Evolutionary conservation across 371 early-diverging fungal species (phyloP), one percentile per base, ranked within the genome.

Genomic region (Nematocida sp.): DNA sequence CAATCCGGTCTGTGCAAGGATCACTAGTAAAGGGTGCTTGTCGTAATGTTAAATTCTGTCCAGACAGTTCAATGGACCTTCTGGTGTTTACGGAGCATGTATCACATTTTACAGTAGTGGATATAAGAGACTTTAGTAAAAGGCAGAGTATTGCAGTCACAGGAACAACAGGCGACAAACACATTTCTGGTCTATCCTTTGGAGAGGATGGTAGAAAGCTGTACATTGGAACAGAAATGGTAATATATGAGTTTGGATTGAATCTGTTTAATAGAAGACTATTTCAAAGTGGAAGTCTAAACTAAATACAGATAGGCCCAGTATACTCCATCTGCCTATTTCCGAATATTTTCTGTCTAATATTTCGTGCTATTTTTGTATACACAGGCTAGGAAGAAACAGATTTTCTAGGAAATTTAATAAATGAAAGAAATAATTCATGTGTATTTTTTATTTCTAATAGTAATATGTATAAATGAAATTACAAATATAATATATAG

Each of bases 21-120:
- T 73, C 74, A 23, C 54, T 72, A n/a, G 80, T 75, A 3, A 82
- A 76, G 57, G 87, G 87, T 7, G 87, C 87, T 1, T 69, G 82
- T 20, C 46, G 87, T 58, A 86, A 84, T 66, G 85, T 86, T 27
- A 76, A 82, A 66, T 86, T 86, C 72, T 80, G 80, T 33, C 78
- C 66, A n/a, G 82, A 84, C 50, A 72, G 57, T 3, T 84, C 85
- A 3, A 57, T 86, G 60, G 87, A 85, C 50, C 47, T 86, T 13
- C 52, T 86, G 9, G 74, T 82, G 52, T 86, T 85, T 72, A 86
- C 87, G 7, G 87, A 86, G 75, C 87, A 86, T 66, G 78, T 72
- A 56, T 83, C 84, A n/a, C 83, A 84, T 73, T 76, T 85, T 18
- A 82, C 70, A 47, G 27, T 86, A 23, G 73, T 82, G 40, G 87